A percentile compares a stretch with the other conserved stretches of the same genome.
Conservation (phyloP, 768 basidiomycete species). For the Rhizopogon vesiculosus region DNA sequence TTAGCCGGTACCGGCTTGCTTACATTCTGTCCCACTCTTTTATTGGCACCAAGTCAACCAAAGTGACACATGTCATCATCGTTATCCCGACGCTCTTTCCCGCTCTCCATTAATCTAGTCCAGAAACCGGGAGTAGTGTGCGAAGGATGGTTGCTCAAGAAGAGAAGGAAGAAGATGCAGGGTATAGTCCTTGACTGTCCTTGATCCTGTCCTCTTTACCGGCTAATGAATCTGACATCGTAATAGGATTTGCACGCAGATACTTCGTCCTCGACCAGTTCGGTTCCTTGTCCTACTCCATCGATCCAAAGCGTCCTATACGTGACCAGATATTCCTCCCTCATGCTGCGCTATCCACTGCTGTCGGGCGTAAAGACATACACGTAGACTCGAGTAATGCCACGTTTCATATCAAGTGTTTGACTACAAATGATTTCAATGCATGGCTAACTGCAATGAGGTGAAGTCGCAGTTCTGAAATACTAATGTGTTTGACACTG, state of each 20-base stretch:
- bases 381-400: constrained; percentile 73
- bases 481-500: background rate
- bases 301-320: constrained; percentile 64
- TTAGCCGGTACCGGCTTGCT: background rate
- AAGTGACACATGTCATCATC: constrained; percentile 10
- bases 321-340: constrained; percentile 66
- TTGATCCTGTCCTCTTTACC: background rate
- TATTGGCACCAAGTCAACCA: background rate
- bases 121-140: constrained; percentile 31
- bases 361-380: constrained; percentile 70
- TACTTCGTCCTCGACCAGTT: constrained; percentile 70
- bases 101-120: constrained; percentile 3
- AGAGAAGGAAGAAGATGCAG: constrained; percentile 85
- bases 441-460: constrained; percentile 74
- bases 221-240: background rate
- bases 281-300: constrained; percentile 70
- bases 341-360: constrained; percentile 74
- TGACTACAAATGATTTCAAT: constrained; percentile 66
- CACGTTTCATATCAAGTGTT: constrained; percentile 80
- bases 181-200: constrained; percentile 30
- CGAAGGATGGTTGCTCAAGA: constrained; percentile 84
- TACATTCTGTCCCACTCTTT: background rate
- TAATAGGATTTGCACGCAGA: constrained; percentile 75
- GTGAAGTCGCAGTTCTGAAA: constrained; percentile 29
- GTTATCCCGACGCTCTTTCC: constrained; percentile 6